phyloP scores from a whole-genome alignment of 78 protist species.

The Dictyostelium intermedium region DNA sequence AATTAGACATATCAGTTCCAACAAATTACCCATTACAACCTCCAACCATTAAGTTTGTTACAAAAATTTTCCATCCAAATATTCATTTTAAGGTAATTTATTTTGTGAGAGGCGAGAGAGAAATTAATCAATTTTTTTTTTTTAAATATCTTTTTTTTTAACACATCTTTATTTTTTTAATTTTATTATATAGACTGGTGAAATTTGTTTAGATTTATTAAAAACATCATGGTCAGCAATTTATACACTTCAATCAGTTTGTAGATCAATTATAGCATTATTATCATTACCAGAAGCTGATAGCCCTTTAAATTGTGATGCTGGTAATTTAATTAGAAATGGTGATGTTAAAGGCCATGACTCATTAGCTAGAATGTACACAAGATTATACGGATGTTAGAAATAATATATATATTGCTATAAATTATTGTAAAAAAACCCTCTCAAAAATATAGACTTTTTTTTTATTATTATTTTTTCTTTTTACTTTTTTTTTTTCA shows the following conservation, averaged over 20 bases:
- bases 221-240: constrained; percentile 92
- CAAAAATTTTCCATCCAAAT: constrained; percentile 93
- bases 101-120: too few species aligned
- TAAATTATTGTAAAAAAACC: not conserved
- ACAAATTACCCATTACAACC: constrained; percentile 90
- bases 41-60: constrained; percentile 82
- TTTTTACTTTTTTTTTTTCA: too few species aligned
- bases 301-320: constrained; percentile 93
- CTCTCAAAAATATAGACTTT: not conserved
- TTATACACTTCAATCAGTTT: constrained; percentile 88
- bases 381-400: constrained; percentile 62
- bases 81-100: constrained; percentile 82
- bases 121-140: too few species aligned
- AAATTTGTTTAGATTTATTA: constrained; percentile 93
- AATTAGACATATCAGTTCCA: constrained; percentile 76
- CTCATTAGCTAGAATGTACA: constrained; percentile 86
- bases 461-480: not conserved
- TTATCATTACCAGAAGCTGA: constrained; percentile 84
- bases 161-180: not conserved
- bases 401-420: too few species aligned
- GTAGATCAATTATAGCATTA: constrained; percentile 88
- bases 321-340: constrained; percentile 90
- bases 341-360: constrained; percentile 87
- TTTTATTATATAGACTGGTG: constrained; percentile 82
- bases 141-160: too few species aligned